These are phyloP conservation scores for Auricularia sp. DNA, from an alignment of 768 basidiomycete species.

Conservation along the genomic window DNA sequence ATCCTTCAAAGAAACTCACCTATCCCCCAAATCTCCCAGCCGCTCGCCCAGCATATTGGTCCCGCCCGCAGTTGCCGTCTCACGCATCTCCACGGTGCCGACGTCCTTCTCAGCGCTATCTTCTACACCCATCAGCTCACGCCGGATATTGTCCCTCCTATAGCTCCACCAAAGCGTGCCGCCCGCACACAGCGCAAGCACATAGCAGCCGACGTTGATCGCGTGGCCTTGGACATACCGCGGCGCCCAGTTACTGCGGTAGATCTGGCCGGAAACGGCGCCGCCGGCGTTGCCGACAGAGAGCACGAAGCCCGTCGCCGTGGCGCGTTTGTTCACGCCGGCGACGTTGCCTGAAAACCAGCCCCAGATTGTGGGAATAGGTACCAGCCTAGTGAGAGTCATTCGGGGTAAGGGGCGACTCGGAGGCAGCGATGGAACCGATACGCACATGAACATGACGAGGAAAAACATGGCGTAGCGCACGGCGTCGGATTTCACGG, in stretches of 20 bases:
- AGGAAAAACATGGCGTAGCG: slow-evolving; percentile 26
- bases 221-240: slow-evolving; percentile 25
- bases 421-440: slow-evolving; percentile 1
- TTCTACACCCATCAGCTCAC: background rate
- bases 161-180: background rate
- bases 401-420: background rate
- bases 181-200: background rate
- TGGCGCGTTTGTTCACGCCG: slow-evolving; percentile 13
- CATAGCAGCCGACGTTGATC: slow-evolving; percentile 13
- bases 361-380: slow-evolving; percentile 9
- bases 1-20: background rate
- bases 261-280: slow-evolving; percentile 17
- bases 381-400: background rate
- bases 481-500: slow-evolving; percentile 17
- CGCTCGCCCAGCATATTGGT: background rate
- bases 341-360: background rate
- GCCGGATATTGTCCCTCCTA: background rate
- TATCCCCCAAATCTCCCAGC: background rate
- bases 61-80: no score
- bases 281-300: slow-evolving; percentile 25
- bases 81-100: no score
- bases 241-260: slow-evolving; percentile 15
- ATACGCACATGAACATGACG: slow-evolving; percentile 22
- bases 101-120: background rate
- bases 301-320: slow-evolving; percentile 22